Evolutionary conservation across 768 basidiomycete genomes (phyloP).

Genomic region (Pisolithus albus): DNA sequence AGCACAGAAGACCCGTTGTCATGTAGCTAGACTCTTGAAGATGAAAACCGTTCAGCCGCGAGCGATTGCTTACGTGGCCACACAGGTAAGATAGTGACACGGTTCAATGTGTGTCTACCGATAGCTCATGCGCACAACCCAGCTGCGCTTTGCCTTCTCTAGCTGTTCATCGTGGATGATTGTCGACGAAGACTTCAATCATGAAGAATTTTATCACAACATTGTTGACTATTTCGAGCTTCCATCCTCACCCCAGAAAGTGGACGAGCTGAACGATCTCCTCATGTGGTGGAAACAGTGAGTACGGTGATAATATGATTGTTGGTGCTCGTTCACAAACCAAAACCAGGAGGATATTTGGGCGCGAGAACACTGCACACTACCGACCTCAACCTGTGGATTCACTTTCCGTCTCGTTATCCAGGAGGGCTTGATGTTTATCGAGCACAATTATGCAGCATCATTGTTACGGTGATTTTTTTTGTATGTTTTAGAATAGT

Average conservation of each 20-base stretch:
- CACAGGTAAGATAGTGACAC: slow-evolving; percentile 14
- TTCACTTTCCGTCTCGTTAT: no score
- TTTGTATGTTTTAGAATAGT: no score
- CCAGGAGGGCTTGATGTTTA: no score
- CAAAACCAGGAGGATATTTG: no score
- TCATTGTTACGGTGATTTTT: no score
- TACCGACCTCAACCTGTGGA: no score
- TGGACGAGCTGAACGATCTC: neutral
- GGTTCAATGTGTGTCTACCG: neutral
- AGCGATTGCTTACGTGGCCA: slow-evolving; percentile 18
- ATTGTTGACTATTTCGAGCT: slow-evolving; percentile 13
- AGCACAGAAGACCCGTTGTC: neutral
- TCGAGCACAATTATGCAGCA: no score
- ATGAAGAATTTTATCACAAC: slow-evolving; percentile 9
- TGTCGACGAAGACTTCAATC: slow-evolving; percentile 5
- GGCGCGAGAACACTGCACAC: no score
- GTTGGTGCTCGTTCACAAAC: no score
- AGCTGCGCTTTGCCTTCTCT: slow-evolving; percentile 15
- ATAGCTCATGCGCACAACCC: no score
- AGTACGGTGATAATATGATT: neutral
- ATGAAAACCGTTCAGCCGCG: slow-evolving; percentile 13
- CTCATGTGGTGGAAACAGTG: slow-evolving; percentile 11
- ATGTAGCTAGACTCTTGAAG: slow-evolving; percentile 5
- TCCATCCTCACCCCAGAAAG: neutral
- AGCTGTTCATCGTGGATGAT: slow-evolving; percentile 2